Evolutionary conservation across 768 basidiomycete genomes (phyloP).

Genomic region (Ramaria rubella): DNA sequence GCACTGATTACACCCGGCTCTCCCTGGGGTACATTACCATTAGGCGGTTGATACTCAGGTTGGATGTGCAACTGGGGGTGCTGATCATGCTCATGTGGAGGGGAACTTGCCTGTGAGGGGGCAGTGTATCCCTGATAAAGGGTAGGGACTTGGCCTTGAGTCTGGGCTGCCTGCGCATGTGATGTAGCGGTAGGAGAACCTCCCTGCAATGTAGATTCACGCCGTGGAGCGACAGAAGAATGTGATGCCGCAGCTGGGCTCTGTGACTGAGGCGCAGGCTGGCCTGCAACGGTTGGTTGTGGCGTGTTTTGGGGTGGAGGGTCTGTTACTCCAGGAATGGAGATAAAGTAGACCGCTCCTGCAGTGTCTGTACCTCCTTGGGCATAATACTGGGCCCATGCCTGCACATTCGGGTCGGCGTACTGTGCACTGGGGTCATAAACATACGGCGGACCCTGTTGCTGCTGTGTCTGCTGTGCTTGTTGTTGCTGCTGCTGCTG

Average conservation of each 20-base stretch:
- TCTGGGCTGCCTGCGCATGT: not conserved
- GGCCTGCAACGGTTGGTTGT: not conserved
- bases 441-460: conserved; percentile 39
- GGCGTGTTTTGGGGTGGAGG: not conserved
- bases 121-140: not conserved
- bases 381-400: conserved; percentile 82
- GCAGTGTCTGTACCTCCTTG: conserved; percentile 68
- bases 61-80: conserved; percentile 1
- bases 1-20: not conserved
- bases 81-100: not conserved
- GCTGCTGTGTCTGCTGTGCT: conserved; percentile 21
- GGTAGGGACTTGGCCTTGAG: not conserved
- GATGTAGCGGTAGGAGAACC: not conserved
- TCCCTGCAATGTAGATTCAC: not conserved
- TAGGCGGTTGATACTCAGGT: conserved; percentile 3
- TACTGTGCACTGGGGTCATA: conserved; percentile 67
- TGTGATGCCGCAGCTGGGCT: not conserved
- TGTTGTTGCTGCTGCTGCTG: conserved; percentile 33
- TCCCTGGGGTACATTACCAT: not conserved
- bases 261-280: not conserved
- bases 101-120: not conserved
- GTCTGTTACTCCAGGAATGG: conserved; percentile 67
- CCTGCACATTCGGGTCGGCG: conserved; percentile 73
- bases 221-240: not conserved
- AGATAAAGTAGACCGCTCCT: conserved; percentile 75